Base-by-base conservation (phyloP, 2,329 filamentous ascomycete genomes). In the Incumbomyces delicatus region DNA sequence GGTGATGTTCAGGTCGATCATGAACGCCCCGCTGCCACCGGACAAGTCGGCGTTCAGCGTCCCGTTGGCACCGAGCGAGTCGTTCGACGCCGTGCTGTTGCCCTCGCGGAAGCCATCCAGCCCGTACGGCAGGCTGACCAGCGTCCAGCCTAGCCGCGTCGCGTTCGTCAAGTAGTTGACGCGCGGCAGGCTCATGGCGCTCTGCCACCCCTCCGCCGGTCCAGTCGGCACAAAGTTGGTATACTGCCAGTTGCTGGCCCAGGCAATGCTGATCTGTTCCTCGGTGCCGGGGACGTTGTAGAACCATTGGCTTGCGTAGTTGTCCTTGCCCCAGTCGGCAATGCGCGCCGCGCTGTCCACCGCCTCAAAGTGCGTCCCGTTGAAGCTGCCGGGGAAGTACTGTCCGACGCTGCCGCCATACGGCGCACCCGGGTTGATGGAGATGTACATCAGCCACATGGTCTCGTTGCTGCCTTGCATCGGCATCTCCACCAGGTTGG, bases 241-340 rank as follows among this genome's bases (percentile, higher is more conserved):
- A 60, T 81, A 81, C 57, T 80, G 70, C 72, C 76, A 80, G 51
- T 80, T 80, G 46, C 67, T 73, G 1, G 74, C 74, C 77, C 77
- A 80, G 8, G 69, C 72, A 4, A 80, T 68, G 33, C 65, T 72
- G 44, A 78, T 58, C 34, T 68, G 66, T 29, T 66, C 61, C 46
- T 58, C 56, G 6, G 56, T 64, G 2, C 63, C 63, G 1, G 69
- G 58, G 36, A 67, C 58, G 3, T 67, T 68, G 42, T 70, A 69
- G 59, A 77, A 80, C 61, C 72, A 78, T 54, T 79, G 76, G 0
- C 67, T 72, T 0, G 77, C 77, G 33, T 64, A 64, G 43, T 63
- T 62, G 46, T 64, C 61, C 43, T 58, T 61, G 27, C 53, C 55
- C 29, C 61, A 63, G 46, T 63, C 60, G 16, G 51, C 50, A 10